Conservation (phyloP, 164 flowering plant genomes). For the Magnolia kwangsiensis region DNA sequence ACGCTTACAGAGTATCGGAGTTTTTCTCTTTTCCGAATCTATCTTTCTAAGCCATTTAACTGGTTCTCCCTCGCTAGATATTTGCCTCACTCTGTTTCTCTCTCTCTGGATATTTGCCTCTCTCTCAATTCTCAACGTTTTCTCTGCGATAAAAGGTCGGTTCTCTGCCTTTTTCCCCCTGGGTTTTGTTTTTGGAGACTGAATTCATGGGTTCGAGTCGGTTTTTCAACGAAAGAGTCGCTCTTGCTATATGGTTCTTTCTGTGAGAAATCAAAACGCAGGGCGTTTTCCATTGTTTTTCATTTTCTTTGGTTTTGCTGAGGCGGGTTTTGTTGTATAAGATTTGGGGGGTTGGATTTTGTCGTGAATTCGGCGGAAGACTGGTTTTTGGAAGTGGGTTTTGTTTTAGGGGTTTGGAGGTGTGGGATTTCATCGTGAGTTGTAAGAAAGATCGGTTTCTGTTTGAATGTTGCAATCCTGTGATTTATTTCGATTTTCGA, state of each 20-base stretch:
- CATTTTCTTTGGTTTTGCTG: background rate
- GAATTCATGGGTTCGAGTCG: background rate
- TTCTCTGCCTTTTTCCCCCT: background rate
- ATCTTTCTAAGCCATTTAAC: background rate
- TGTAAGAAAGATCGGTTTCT: background rate
- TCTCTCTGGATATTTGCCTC: background rate
- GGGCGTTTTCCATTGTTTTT: background rate
- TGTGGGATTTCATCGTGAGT: background rate
- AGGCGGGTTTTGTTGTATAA: background rate
- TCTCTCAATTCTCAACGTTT: background rate
- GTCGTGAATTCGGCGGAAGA: background rate
- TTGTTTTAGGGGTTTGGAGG: background rate
- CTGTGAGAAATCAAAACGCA: background rate
- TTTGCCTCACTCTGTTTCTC: background rate
- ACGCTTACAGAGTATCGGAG: too few species aligned
- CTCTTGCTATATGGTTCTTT: background rate
- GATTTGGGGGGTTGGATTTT: background rate
- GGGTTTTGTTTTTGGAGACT: background rate
- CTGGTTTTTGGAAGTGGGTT: background rate
- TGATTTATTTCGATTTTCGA: background rate
- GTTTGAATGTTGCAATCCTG: too few species aligned
- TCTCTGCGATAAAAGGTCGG: too few species aligned
- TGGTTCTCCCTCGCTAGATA: background rate
- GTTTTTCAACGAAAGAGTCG: background rate
- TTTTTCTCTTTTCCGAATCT: background rate